phyloP scores from a whole-genome alignment of 2,329 filamentous ascomycete species.

The Endoconidiophora laricicola region DNA sequence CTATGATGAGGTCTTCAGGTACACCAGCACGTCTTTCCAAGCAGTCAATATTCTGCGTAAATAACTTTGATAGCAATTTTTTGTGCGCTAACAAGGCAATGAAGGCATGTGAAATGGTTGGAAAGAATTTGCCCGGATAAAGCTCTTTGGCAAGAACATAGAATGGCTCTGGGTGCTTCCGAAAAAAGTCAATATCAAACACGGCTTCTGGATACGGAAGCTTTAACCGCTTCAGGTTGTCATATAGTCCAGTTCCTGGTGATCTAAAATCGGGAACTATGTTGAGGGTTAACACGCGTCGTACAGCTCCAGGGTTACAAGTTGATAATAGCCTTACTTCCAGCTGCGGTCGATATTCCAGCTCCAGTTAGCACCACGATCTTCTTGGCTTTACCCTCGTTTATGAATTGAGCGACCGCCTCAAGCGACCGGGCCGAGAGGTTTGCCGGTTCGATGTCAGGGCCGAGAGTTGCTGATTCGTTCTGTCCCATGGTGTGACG shows the following conservation, averaged over 20 bases:
- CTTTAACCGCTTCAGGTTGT: slow-evolving; percentile 72
- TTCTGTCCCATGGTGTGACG: slow-evolving; percentile 61
- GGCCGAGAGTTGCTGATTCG: slow-evolving; percentile 44
- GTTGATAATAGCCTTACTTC: slow-evolving; percentile 30
- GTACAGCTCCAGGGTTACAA: neutral
- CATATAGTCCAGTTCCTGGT: slow-evolving; percentile 82
- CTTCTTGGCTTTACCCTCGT: slow-evolving; percentile 44
- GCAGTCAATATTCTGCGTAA: slow-evolving; percentile 97
- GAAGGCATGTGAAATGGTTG: slow-evolving; percentile 82
- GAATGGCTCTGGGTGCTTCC: slow-evolving; percentile 69
- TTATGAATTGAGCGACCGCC: slow-evolving; percentile 67
- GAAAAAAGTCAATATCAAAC: slow-evolving; percentile 85
- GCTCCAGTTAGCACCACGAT: slow-evolving; percentile 87
- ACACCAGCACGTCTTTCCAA: slow-evolving; percentile 79
- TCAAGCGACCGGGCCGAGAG: slow-evolving; percentile 53
- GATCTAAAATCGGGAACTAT: slow-evolving; percentile 87
- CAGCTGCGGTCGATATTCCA: slow-evolving; percentile 63
- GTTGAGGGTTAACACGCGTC: slow-evolving; percentile 15
- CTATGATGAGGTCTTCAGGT: slow-evolving; percentile 63
- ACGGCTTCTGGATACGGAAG: slow-evolving; percentile 83
- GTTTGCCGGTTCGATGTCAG: slow-evolving; percentile 47
- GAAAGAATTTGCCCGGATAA: slow-evolving; percentile 76
- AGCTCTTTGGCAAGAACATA: slow-evolving; percentile 84
- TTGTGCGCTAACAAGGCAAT: slow-evolving; percentile 68
- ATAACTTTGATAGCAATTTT: slow-evolving; percentile 63